Evolutionary conservation across 768 basidiomycete genomes (phyloP).

Genomic region (Russula vinacea): DNA sequence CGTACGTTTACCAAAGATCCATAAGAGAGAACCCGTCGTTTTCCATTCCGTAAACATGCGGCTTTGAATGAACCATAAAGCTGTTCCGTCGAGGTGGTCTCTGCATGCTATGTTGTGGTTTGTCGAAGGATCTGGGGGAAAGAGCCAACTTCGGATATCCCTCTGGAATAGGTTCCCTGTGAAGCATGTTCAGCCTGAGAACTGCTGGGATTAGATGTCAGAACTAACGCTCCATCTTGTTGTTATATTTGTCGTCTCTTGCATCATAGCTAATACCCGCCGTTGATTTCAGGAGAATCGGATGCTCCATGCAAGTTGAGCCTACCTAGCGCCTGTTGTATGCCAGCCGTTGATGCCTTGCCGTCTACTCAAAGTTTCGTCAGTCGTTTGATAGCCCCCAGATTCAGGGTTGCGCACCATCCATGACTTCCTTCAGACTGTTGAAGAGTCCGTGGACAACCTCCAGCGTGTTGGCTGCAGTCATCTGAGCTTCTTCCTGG

Average conservation of each 20-base stretch:
- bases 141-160: conserved; percentile 1
- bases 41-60: background rate
- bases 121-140: background rate
- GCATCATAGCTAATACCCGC: background rate
- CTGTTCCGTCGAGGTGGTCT: background rate
- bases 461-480: background rate
- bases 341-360: background rate
- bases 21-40: background rate
- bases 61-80: background rate
- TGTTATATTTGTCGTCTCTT: background rate
- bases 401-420: background rate
- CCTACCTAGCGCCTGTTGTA: background rate
- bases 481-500: background rate
- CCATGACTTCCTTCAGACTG: background rate
- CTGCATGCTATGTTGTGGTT: conserved; percentile 2
- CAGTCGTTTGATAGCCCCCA: background rate
- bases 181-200: background rate
- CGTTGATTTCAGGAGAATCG: too few relatives aligned
- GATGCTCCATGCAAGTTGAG: background rate
- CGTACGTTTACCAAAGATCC: conserved; percentile 4
- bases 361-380: background rate
- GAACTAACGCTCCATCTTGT: background rate
- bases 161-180: background rate
- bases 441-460: background rate
- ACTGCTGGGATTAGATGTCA: too few relatives aligned